These are phyloP conservation scores for Brettanomyces custersianus DNA, from an alignment of 805 yeast genomes.

Conservation along the genomic window DNA sequence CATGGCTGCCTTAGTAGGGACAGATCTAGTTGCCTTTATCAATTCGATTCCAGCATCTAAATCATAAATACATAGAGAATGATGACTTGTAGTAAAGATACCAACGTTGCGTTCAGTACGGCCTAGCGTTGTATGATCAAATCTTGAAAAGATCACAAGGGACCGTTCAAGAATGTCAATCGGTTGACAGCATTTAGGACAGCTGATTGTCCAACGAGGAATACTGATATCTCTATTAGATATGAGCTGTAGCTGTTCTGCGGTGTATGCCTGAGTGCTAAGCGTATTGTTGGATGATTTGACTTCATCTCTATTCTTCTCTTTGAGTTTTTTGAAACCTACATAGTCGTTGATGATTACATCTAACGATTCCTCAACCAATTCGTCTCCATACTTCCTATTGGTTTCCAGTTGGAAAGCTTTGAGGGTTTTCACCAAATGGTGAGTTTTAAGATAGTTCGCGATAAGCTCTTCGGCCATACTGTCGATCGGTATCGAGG, in stretches of 20 bases:
- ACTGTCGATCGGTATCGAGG: no score
- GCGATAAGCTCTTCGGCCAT: conserved; percentile 40
- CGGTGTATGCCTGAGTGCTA: conserved; percentile 8
- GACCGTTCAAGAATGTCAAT: conserved; percentile 12
- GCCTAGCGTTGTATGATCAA: conserved; percentile 8
- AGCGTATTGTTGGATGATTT: neutral
- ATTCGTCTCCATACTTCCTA: conserved; percentile 13
- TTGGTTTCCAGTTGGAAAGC: conserved; percentile 40
- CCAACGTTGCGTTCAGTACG: conserved; percentile 7
- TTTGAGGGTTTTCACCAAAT: conserved; percentile 36
- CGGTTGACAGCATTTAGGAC: conserved; percentile 8
- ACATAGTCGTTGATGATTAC: conserved; percentile 28
- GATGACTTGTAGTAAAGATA: conserved; percentile 22
- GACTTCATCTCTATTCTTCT: neutral
- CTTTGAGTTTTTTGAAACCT: conserved; percentile 16
- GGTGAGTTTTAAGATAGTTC: conserved; percentile 45
- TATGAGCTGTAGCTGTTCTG: conserved; percentile 17
- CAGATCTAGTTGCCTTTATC: conserved; percentile 5
- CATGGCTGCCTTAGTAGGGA: conserved; percentile 14
- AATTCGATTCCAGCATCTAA: conserved; percentile 11
- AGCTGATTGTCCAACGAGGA: conserved; percentile 20
- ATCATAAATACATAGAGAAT: conserved; percentile 17
- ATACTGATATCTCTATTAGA: conserved; percentile 10
- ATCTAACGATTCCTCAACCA: conserved; percentile 26
- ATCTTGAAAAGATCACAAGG: conserved; percentile 18